Percentiles rank a stretch among this genome's conserved stretches.
phyloP scores from a whole-genome alignment of 2,329 filamentous ascomycete species.

The Aspergillus aculeatinus region DNA sequence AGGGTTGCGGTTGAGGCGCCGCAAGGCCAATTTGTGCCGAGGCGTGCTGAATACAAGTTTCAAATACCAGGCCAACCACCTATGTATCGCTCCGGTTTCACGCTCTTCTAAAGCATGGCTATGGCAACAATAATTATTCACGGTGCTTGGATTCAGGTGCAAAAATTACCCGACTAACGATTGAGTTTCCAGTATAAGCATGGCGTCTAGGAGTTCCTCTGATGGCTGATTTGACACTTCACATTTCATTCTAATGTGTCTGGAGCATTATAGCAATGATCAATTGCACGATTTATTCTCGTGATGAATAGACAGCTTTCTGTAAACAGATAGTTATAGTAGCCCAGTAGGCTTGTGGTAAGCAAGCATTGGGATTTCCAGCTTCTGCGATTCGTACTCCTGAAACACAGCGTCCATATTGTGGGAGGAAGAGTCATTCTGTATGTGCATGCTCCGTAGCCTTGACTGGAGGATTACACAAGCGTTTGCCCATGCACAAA shows the following conservation, averaged over 20 bases:
- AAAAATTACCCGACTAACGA: background rate
- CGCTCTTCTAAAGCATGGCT: conserved; percentile 18
- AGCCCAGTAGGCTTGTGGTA: conserved; percentile 29
- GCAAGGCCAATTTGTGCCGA: conserved; percentile 22
- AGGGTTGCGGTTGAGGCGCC: conserved; percentile 26
- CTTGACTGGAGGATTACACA: conserved; percentile 36
- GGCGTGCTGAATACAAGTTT: conserved; percentile 24
- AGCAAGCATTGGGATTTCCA: conserved; percentile 33
- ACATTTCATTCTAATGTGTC: background rate
- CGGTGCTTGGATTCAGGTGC: background rate
- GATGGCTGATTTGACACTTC: background rate
- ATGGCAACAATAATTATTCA: background rate
- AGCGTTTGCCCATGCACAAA: conserved; percentile 45
- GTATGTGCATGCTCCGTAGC: conserved; percentile 35
- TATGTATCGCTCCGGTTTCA: conserved; percentile 26
- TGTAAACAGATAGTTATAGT: conserved; percentile 1
- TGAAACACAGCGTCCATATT: conserved; percentile 24
- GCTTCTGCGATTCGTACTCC: conserved; percentile 19
- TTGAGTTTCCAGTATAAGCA: conserved; percentile 1
- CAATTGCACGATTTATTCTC: background rate
- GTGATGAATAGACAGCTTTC: background rate
- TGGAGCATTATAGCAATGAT: too few species aligned
- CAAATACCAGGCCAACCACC: conserved; percentile 23
- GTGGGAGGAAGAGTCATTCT: conserved; percentile 11
- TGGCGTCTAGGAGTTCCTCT: conserved; percentile 4